Evolutionary conservation across 2,329 filamentous ascomycete species (phyloP).

Genomic region (Aspergillus thermomutatus): DNA sequence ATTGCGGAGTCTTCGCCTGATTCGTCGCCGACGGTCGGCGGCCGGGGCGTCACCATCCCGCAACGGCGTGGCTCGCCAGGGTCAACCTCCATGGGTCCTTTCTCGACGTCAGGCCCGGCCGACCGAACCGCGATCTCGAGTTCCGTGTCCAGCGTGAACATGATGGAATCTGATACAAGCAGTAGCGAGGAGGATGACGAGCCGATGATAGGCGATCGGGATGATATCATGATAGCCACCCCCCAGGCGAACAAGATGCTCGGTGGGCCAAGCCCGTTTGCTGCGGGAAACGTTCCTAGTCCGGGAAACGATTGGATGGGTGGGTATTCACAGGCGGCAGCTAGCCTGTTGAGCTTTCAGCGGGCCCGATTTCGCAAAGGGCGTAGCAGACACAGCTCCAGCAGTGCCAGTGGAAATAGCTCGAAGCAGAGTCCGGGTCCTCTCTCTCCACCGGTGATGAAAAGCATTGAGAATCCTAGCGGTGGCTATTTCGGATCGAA

Average conservation of each 20-base stretch:
- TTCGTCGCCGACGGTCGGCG: conserved; percentile 80
- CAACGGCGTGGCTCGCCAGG: conserved; percentile 60
- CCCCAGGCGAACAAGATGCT: conserved; percentile 67
- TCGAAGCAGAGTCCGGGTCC: conserved; percentile 68
- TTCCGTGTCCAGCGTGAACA: conserved; percentile 75
- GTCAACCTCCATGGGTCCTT: conserved; percentile 56
- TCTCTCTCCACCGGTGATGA: conserved; percentile 68
- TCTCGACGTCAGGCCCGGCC: conserved; percentile 66
- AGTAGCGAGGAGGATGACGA: conserved; percentile 61
- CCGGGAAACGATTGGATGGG: conserved; percentile 62
- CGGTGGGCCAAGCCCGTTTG: conserved; percentile 44
- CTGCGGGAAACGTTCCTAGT: conserved; percentile 48
- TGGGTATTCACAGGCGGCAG: conserved; percentile 64
- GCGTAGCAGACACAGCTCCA: conserved; percentile 63
- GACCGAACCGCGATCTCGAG: conserved; percentile 73
- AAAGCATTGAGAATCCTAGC: conserved; percentile 51
- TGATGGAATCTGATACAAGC: conserved; percentile 76
- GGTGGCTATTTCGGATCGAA: conserved; percentile 55
- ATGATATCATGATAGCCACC: conserved; percentile 78
- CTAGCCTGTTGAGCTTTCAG: conserved; percentile 77
- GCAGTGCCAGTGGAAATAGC: conserved; percentile 67
- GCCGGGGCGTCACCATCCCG: conserved; percentile 61
- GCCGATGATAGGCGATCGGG: conserved; percentile 65
- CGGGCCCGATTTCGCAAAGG: conserved; percentile 56
- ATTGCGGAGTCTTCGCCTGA: conserved; percentile 87